phyloP scores from a whole-genome alignment of 768 basidiomycete genomes.

The Austroboletus eburneus region DNA sequence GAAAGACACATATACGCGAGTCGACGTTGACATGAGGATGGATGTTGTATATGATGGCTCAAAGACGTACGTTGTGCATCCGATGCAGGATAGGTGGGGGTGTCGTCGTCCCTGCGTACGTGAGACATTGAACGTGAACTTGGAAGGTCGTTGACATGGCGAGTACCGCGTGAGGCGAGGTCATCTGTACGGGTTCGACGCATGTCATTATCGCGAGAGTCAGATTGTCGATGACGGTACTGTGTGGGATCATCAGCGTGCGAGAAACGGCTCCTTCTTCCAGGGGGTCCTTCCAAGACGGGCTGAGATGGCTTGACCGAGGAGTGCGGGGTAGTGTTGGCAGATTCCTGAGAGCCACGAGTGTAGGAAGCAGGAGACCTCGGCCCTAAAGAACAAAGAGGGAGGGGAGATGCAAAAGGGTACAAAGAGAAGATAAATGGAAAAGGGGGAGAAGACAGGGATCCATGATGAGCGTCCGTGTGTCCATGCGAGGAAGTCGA shows the following conservation, averaged over 20 bases:
- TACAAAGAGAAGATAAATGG: slow-evolving; percentile 28
- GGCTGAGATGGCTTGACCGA: slow-evolving; percentile 17
- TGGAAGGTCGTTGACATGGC: slow-evolving; percentile 15
- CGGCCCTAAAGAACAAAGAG: slow-evolving; percentile 40
- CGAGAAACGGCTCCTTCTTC: slow-evolving; percentile 21
- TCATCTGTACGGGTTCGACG: slow-evolving; percentile 21
- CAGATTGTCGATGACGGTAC: slow-evolving; percentile 8
- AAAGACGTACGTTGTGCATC: slow-evolving; percentile 38
- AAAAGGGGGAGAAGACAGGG: slow-evolving; percentile 29
- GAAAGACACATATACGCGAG: slow-evolving; percentile 18
- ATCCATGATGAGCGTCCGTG: slow-evolving; percentile 41
- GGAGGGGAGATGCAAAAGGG: slow-evolving; percentile 27
- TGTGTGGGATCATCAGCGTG: slow-evolving; percentile 17
- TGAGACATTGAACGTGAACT: slow-evolving; percentile 18
- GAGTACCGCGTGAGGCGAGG: slow-evolving; percentile 6
- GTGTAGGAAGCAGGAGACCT: slow-evolving; percentile 34
- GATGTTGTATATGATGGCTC: slow-evolving; percentile 26
- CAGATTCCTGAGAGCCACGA: slow-evolving; percentile 29
- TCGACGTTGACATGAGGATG: slow-evolving; percentile 27
- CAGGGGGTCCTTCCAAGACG: slow-evolving; percentile 6
- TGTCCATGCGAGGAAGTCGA: slow-evolving; percentile 39
- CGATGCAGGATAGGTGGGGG: slow-evolving; percentile 17
- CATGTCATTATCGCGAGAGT: slow-evolving; percentile 13
- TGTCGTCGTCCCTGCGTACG: slow-evolving; percentile 18
- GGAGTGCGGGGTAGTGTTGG: slow-evolving; percentile 5